A percentile compares a stretch with the other conserved stretches of the same genome.
Conservation (phyloP, 768 basidiomycete species). For the Paxillus rubicundulus region DNA sequence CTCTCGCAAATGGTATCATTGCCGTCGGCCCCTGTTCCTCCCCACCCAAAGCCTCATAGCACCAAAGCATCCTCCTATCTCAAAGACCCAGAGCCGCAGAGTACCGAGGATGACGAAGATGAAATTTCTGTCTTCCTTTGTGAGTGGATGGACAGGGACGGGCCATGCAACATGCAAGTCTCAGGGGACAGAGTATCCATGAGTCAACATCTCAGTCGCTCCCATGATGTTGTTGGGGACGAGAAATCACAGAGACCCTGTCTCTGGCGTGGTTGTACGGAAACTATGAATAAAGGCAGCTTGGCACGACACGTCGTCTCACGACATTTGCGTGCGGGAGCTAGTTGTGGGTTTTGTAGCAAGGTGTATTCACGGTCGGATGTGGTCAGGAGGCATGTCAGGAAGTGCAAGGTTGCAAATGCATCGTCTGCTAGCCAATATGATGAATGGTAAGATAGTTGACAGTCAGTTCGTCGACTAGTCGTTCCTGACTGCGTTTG, state of each 20-base stretch:
- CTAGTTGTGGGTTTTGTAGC: slow-evolving; percentile 21
- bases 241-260: slow-evolving; percentile 15
- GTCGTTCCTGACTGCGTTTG: too few species aligned
- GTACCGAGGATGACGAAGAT: slow-evolving; percentile 7
- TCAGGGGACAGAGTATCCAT: slow-evolving; percentile 20
- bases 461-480: not conserved
- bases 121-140: slow-evolving; percentile 9
- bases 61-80: not conserved
- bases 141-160: slow-evolving; percentile 22
- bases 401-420: slow-evolving; percentile 27
- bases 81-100: not conserved
- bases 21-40: not conserved
- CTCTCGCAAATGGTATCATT: not conserved
- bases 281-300: slow-evolving; percentile 26
- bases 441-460: not conserved
- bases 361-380: slow-evolving; percentile 27
- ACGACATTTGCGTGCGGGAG: slow-evolving; percentile 18
- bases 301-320: slow-evolving; percentile 25
- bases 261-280: slow-evolving; percentile 22
- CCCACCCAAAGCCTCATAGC: not conserved
- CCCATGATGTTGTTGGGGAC: slow-evolving; percentile 19
- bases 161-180: slow-evolving; percentile 20
- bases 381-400: slow-evolving; percentile 25
- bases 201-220: slow-evolving; percentile 20
- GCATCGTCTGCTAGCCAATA: not conserved